Conservation (phyloP, 129 eudicot genomes). For the Flaveria bidentis region DNA sequence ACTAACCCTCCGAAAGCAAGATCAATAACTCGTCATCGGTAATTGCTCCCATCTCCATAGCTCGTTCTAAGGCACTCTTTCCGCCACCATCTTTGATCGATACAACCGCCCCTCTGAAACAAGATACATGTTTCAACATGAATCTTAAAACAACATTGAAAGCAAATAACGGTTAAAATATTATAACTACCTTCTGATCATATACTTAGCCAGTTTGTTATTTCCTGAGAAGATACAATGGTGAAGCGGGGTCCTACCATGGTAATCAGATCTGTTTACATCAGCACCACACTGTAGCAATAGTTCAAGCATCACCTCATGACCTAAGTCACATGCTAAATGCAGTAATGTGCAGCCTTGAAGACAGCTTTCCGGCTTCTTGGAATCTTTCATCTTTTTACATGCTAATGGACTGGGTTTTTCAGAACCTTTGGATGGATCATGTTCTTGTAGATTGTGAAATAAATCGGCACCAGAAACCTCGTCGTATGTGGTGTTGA, state of each 20-base stretch:
- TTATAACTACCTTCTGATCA: constrained; percentile 75
- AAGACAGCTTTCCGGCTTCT: constrained; percentile 57
- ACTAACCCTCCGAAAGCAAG: constrained; percentile 67
- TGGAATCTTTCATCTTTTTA: constrained; percentile 41
- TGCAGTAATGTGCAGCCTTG: constrained; percentile 84
- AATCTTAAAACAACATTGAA: not conserved
- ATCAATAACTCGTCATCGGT: constrained; percentile 89
- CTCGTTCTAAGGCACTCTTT: constrained; percentile 74
- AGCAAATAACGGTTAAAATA: not conserved
- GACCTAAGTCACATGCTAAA: constrained; percentile 66
- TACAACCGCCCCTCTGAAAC: constrained; percentile 73
- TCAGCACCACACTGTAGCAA: constrained; percentile 87
- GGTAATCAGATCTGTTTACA: constrained; percentile 72
- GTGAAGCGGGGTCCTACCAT: constrained; percentile 88
- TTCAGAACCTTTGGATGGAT: constrained; percentile 22
- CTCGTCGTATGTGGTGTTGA: constrained; percentile 76
- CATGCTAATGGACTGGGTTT: constrained; percentile 51
- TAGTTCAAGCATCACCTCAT: constrained; percentile 79
- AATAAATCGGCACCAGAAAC: constrained; percentile 42
- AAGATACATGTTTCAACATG: not conserved
- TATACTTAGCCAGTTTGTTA: constrained; percentile 71
- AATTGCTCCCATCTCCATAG: constrained; percentile 96
- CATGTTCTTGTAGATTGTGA: constrained; percentile 39
- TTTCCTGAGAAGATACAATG: constrained; percentile 71
- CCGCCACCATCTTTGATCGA: constrained; percentile 84